A percentile compares a stretch with the other conserved stretches of the same genome.
These are phyloP conservation scores for Cryoendolithus antarcticus DNA, from an alignment of 2,329 filamentous ascomycete genomes.

Conservation along the genomic window DNA sequence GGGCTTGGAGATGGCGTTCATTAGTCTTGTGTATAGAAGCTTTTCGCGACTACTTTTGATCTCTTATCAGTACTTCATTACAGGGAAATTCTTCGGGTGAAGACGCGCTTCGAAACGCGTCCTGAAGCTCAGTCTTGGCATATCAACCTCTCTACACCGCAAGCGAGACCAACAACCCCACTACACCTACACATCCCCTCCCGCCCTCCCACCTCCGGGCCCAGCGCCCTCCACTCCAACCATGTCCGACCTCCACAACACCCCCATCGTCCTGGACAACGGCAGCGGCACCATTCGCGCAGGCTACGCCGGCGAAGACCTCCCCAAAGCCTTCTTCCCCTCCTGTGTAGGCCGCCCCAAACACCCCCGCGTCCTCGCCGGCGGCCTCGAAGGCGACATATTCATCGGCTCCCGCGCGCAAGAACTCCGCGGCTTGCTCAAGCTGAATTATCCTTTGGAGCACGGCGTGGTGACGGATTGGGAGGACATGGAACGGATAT, in stretches of 20 bases:
- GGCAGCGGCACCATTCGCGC: slow-evolving; percentile 95
- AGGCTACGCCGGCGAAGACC: slow-evolving; percentile 89
- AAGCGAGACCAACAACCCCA: not conserved
- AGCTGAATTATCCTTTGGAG: slow-evolving; percentile 90
- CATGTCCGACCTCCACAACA: slow-evolving; percentile 80
- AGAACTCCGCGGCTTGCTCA: slow-evolving; percentile 81
- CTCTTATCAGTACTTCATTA: too few relatives aligned
- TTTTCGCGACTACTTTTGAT: too few relatives aligned
- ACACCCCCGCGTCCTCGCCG: slow-evolving; percentile 87
- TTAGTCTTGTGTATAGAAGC: too few relatives aligned
- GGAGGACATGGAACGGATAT: slow-evolving; percentile 99
- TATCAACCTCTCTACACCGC: slow-evolving; percentile 1
- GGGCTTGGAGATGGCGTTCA: too few relatives aligned
- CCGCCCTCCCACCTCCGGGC: slow-evolving; percentile 1
- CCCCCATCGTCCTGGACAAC: slow-evolving; percentile 97
- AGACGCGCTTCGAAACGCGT: too few relatives aligned
- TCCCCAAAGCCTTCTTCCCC: slow-evolving; percentile 93
- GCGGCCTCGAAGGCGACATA: slow-evolving; percentile 87
- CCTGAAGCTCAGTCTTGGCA: too few relatives aligned
- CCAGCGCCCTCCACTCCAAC: not conserved
- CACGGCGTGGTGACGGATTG: slow-evolving; percentile 98
- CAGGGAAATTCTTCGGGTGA: too few relatives aligned
- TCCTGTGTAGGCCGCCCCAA: slow-evolving; percentile 96
- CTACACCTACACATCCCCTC: not conserved
- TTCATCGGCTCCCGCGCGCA: slow-evolving; percentile 92